A percentile compares a stretch with the other conserved stretches of the same genome.
phyloP scores from a whole-genome alignment of 495 filamentous ascomycete genomes.

The Cryomyces minteri region DNA sequence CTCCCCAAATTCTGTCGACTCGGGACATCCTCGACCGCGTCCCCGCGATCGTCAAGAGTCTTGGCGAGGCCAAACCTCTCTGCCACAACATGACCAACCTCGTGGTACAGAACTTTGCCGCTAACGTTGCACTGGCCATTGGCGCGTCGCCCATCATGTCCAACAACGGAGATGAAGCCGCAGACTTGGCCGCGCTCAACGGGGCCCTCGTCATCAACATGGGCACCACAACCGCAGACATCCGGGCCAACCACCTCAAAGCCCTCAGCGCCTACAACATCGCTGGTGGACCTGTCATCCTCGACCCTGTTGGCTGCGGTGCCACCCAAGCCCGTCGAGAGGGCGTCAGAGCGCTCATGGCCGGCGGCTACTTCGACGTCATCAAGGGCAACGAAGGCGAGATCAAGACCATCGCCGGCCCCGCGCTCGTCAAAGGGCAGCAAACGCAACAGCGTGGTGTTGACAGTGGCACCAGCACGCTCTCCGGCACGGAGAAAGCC shows the following conservation, averaged over 20 bases:
- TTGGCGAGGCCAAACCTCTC: constrained; percentile 47
- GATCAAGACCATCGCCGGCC: constrained; percentile 50
- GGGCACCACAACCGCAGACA: constrained; percentile 67
- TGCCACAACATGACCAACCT: constrained; percentile 96
- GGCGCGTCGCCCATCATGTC: constrained; percentile 93
- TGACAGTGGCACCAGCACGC: constrained; percentile 50
- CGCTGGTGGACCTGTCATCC: constrained; percentile 52
- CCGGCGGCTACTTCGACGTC: constrained; percentile 57
- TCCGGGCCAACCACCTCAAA: constrained; percentile 43
- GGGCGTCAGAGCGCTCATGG: constrained; percentile 54
- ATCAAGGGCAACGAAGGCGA: constrained; percentile 95
- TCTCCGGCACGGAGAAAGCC: constrained; percentile 34
- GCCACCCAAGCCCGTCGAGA: constrained; percentile 57
- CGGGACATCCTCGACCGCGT: constrained; percentile 25
- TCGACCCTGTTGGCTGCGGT: constrained; percentile 84
- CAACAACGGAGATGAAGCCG: constrained; percentile 65
- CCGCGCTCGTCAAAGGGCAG: constrained; percentile 14
- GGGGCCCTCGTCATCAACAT: constrained; percentile 80
- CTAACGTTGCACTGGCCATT: constrained; percentile 59
- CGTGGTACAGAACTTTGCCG: constrained; percentile 84
- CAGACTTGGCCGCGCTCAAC: constrained; percentile 47
- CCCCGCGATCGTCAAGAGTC: constrained; percentile 35
- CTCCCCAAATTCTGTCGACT: constrained; percentile 9
- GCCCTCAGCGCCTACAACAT: constrained; percentile 65
- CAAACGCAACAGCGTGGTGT: constrained; percentile 63